Conservation (phyloP, 768 basidiomycete genomes). For the Suillus clintonianus region DNA sequence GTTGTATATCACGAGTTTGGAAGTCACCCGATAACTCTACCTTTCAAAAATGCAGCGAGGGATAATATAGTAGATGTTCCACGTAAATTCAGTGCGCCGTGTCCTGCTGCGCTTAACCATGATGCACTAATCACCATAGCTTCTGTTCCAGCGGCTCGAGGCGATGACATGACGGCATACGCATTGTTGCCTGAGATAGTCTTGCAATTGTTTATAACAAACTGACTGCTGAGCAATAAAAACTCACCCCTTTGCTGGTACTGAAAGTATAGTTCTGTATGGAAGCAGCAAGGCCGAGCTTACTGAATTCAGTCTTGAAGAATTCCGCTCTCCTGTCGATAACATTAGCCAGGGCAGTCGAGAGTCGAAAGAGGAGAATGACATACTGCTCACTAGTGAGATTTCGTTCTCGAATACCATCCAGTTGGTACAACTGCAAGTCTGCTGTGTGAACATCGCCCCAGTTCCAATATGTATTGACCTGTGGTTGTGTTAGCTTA, state of each 20-base stretch:
- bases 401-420: constrained; percentile 61
- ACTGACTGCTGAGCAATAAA: neutral
- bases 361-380: neutral
- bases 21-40: constrained; percentile 44
- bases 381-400: constrained; percentile 72
- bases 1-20: constrained; percentile 8
- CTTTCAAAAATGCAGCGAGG: constrained; percentile 80
- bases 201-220: constrained; percentile 36
- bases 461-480: constrained; percentile 92
- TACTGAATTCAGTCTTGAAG: constrained; percentile 65
- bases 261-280: constrained; percentile 68
- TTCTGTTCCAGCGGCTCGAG: constrained; percentile 91
- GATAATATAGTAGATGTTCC: constrained; percentile 86
- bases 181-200: constrained; percentile 69
- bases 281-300: constrained; percentile 70
- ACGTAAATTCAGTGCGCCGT: constrained; percentile 71
- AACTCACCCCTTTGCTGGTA: constrained; percentile 49
- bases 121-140: constrained; percentile 91
- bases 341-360: constrained; percentile 4
- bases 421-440: constrained; percentile 70
- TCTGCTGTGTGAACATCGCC: constrained; percentile 87
- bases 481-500: constrained; percentile 48
- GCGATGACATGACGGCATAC: constrained; percentile 80
- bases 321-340: constrained; percentile 61
- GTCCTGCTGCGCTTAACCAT: constrained; percentile 71